Base-by-base conservation (phyloP, 78 protist species). In the Emiliania huxleyi region DNA sequence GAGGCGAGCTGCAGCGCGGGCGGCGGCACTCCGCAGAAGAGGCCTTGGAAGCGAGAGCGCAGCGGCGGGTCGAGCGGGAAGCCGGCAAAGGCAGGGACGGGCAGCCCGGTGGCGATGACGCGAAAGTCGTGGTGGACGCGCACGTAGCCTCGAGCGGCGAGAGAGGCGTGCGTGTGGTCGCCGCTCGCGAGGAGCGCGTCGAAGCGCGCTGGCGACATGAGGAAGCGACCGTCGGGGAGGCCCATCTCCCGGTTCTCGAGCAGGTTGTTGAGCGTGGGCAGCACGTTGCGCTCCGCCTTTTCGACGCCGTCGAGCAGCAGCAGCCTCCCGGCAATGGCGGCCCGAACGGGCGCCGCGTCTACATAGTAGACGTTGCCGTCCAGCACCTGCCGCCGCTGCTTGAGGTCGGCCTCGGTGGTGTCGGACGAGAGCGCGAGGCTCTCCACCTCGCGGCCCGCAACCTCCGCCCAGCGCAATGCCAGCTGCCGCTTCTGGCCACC, bases 171-270 rank as follows among this genome's bases (percentile, higher is more conserved):
- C 62, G 29, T 15, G 62, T 15, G 8, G 15, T 52, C 62, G 29
- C 29, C 62, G 62, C 62, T n/a, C n/a, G n/a, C n/a, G n/a, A n/a
- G n/a, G n/a, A n/a, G n/a, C n/a, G n/a, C n/a, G n/a, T n/a, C n/a
- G n/a, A n/a, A n/a, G n/a, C n/a, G n/a, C n/a, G n/a, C n/a, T n/a
- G 95, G 92, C 1, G 44, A 11, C 19, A 55, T 19, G 18, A 96
- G 71, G 69, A 93, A 90, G 49, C 93, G 15, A 37, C 97, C 97
- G 38, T 96, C 96, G 18, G 92, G 94, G 15, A 97, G 92, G n/a
- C 25, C 29, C 98, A 97, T 97, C 89, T 97, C 98, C 1, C 98
- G 91, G 75, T 97, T 97, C 84, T 97, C 98, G 11, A 97, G 69
- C 79, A 97, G 83, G 81, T 97, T 97, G 94, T 97, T 97, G 79